Evolutionary conservation across 805 yeast species (phyloP), one percentile per base, ranked within the genome.

Genomic region (Candida silvicultrix): DNA sequence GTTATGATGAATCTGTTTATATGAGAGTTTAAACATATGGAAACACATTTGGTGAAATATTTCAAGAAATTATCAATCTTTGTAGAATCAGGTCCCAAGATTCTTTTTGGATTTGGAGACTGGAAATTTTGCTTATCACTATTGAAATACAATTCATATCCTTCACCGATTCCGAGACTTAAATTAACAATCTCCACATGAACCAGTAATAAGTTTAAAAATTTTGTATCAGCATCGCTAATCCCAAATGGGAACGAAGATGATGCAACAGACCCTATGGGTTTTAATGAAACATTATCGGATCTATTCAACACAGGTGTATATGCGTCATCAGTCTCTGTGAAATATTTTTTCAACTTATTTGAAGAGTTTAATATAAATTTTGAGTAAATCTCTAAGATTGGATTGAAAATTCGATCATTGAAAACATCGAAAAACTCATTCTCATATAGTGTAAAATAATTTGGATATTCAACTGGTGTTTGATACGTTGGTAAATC

Each of bases 1-100:
- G 53, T 47, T 14, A 59, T 55, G 15, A 59, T 45, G 40, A 59
- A 59, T 38, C 55, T 51, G 25, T 48, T 52, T 1, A 58, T 58
- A 31, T 52, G 49, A 1, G 62, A 55, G 40, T 57, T 59, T 22
- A 59, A 42, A 41, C 63, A 59, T 12, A 56, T 59, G 6, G 60
- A 39, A 5, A 58, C 58, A 52, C 60, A 57, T 36, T 58, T 59
- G 9, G 57, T 42, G 38, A 59, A 59, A 20, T 53, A 46, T 39
- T 56, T 57, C 9, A 55, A 29, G 46, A 59, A 59, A 40, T 59
- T 59, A 38, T 49, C 49, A 14, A 49, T 44, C 41, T 59, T 59
- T 7, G 62, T 58, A 29, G 42, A 46, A 12, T 54, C 53, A 1
- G 57, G 29, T 2, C 62, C 62, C 4, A 58, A 45, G 16, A 37